These are phyloP conservation scores for Skeletonema potamos DNA, from an alignment of 108 stramenopile genomes.

Conservation along the genomic window DNA sequence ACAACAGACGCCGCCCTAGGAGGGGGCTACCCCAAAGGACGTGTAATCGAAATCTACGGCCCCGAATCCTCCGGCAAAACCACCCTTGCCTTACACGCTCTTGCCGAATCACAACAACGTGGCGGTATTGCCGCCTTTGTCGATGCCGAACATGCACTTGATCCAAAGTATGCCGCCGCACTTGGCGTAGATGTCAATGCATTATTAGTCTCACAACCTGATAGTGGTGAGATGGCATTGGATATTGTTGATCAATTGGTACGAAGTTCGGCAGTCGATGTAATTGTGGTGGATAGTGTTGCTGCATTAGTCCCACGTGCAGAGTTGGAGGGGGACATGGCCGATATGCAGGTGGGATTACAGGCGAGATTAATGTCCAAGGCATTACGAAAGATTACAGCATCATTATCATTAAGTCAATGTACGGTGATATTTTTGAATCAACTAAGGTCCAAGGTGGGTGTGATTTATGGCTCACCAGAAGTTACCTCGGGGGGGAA, in stretches of 20 bases:
- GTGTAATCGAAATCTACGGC: slow-evolving; percentile 95
- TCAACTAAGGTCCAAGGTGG: slow-evolving; percentile 90
- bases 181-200: slow-evolving; percentile 90
- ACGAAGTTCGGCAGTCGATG: slow-evolving; percentile 85
- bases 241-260: slow-evolving; percentile 97
- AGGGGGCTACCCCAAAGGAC: slow-evolving; percentile 82
- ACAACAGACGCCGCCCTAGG: slow-evolving; percentile 68
- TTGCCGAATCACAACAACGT: slow-evolving; percentile 84
- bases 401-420: slow-evolving; percentile 75
- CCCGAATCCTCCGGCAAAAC: slow-evolving; percentile 96
- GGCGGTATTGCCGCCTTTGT: slow-evolving; percentile 95
- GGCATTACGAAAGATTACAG: slow-evolving; percentile 95
- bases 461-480: slow-evolving; percentile 91
- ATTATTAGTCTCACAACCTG: slow-evolving; percentile 92
- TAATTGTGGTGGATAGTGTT: slow-evolving; percentile 95
- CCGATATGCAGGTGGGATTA: slow-evolving; percentile 87
- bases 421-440: slow-evolving; percentile 94
- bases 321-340: slow-evolving; percentile 92
- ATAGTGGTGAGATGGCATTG: slow-evolving; percentile 96
- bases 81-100: slow-evolving; percentile 94
- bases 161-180: slow-evolving; percentile 84
- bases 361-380: slow-evolving; percentile 97
- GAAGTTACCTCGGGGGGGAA: slow-evolving; percentile 97
- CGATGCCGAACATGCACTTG: slow-evolving; percentile 98
- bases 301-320: slow-evolving; percentile 96